A percentile compares a stretch with the other conserved stretches of the same genome.
These are phyloP conservation scores for Auricularia cornea DNA, from an alignment of 768 basidiomycete genomes.

Conservation along the genomic window DNA sequence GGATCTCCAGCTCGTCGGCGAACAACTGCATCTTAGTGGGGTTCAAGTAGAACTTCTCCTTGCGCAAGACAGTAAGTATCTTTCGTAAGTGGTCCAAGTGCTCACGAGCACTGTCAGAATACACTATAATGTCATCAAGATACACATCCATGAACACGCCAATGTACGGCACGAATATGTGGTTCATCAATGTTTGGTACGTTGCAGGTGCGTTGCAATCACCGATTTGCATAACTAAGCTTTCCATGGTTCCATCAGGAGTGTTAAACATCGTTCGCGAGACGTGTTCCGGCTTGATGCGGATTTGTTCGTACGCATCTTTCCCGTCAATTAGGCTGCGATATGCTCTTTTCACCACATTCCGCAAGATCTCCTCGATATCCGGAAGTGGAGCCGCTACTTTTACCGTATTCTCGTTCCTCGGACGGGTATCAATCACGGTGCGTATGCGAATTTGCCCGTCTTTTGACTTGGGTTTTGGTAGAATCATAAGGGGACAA, in stretches of 20 bases:
- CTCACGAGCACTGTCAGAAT: conserved; percentile 5
- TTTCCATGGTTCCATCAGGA: conserved; percentile 9
- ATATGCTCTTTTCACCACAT: not conserved
- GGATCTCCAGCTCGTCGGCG: not conserved
- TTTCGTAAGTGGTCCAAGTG: conserved; percentile 9
- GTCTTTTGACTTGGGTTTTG: not conserved
- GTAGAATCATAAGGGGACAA: conserved; percentile 2
- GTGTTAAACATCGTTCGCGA: conserved; percentile 9
- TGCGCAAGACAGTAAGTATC: conserved; percentile 4
- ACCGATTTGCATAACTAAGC: conserved; percentile 12
- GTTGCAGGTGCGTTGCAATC: conserved; percentile 12
- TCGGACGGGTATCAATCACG: not conserved
- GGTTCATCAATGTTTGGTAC: conserved; percentile 8
- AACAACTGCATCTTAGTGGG: conserved; percentile 1
- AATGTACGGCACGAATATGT: conserved; percentile 7
- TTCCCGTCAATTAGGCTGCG: conserved; percentile 10
- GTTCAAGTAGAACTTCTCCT: conserved; percentile 9
- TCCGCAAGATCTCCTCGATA: conserved; percentile 2
- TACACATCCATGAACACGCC: conserved; percentile 12
- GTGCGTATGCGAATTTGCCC: not conserved
- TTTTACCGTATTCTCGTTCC: conserved; percentile 3
- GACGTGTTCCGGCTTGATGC: conserved; percentile 1
- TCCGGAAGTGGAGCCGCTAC: conserved; percentile 4
- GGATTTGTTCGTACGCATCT: conserved; percentile 12
- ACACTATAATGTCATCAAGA: conserved; percentile 12